phyloP scores from a whole-genome alignment of 2,329 filamentous ascomycete species.

The Dactylonectria estremocensis region DNA sequence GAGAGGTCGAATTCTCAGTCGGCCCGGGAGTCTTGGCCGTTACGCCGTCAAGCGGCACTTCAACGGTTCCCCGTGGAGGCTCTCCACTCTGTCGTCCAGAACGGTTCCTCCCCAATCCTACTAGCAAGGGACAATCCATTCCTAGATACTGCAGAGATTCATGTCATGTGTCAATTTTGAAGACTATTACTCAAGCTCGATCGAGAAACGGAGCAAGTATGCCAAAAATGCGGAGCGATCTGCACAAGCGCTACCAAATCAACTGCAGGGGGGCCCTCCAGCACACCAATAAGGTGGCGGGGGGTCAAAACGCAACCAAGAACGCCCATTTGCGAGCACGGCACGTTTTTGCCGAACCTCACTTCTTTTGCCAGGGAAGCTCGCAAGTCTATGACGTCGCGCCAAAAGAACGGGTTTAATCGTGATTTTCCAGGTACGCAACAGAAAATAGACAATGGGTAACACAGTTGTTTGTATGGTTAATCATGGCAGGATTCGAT shows the following conservation, averaged over 20 bases:
- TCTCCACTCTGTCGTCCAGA: not conserved
- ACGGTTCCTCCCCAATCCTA: not conserved
- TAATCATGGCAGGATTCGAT: not conserved
- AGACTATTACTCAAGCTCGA: not conserved
- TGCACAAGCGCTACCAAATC: not conserved
- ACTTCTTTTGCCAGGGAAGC: not conserved
- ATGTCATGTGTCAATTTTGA: not conserved
- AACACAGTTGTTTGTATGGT: not conserved
- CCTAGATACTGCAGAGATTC: not conserved
- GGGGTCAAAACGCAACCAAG: not conserved
- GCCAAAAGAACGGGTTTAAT: not conserved
- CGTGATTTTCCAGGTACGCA: not conserved
- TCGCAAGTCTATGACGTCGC: not conserved
- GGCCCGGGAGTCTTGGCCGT: not conserved
- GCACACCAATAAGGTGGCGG: not conserved
- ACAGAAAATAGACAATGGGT: not conserved
- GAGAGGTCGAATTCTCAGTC: too few species aligned
- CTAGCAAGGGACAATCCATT: not conserved
- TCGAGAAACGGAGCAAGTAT: not conserved
- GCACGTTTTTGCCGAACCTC: not conserved
- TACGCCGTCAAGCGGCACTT: not conserved
- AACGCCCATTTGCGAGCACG: not conserved
- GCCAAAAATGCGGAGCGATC: not conserved
- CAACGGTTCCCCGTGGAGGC: not conserved
- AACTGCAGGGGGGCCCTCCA: not conserved